Base-by-base conservation (phyloP, 225 moss, liverwort and hornwort genomes). In the Neckera pumila region DNA sequence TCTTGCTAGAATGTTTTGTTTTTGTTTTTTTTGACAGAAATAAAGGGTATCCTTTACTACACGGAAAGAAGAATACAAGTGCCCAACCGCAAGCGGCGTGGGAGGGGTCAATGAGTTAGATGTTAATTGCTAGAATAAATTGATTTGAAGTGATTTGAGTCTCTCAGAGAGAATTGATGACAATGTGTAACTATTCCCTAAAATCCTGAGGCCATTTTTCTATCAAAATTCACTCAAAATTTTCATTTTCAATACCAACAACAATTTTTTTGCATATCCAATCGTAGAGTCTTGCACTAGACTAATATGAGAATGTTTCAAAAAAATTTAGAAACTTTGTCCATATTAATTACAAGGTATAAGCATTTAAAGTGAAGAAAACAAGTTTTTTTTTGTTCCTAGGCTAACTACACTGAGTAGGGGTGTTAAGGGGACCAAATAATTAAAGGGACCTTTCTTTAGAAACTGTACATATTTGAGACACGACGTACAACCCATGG, bases 271-370 rank as follows among this genome's bases (percentile, higher is more conserved):
- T 14, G 4, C 4, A 69, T 69, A 69, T 40, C 0, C 69, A 69
- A 40, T 0, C 0, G 0, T 8, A 14, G 14, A 14, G 19, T n/a
- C 6, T 67, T n/a, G 21, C 1, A n/a, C 3, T n/a, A 8, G n/a
- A 18, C 12, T 67, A n/a, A 4, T n/a, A 67, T 12, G 12, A n/a
- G 12, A 67, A 47, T 47, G 47, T 47, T 47, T 47, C 9, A 10
- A 47, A 47, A 47, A 47, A 47, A 47, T 47, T 47, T 0, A 38
- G 0, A 40, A 23, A 40, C 13, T 23, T 69, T 69, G 14, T 38
- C 4, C 1, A 2, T 22, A 7, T 18, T 11, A 2, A 36, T n/a
- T 36, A 38, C 22, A 67, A 38, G 22, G 38, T 12, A 7, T 20
- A 67, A n/a, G 22, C 0, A 1, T 38, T 69, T 7, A 22, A 23